Evolutionary conservation across 2,329 filamentous ascomycete genomes (phyloP), one percentile per base, ranked within the genome.

Genomic region (Cylindrodendrum hubeiense): DNA sequence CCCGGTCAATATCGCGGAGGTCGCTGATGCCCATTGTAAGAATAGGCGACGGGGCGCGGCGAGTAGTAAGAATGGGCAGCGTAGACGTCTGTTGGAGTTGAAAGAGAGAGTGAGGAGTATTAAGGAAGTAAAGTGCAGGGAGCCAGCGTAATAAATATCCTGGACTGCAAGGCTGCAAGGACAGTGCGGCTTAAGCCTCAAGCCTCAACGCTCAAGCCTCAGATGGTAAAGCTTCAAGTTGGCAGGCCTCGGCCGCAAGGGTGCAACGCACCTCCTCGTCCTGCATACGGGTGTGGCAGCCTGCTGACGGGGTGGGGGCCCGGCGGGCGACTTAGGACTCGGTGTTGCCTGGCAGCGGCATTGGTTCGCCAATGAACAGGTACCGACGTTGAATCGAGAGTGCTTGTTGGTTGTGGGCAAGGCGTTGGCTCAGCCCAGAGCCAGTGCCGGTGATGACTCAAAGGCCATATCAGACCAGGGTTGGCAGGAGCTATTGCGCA

Each of bases 1-100:
- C 69, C 30, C 71, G 66, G 10, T 63, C 61, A 41, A 66, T 46
- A 13, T 72, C 60, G 22, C 65, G 62, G 13, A 69, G 28, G 13
- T 44, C 53, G 10, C 52, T 19, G 41, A 70, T 21, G 3, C 61
- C 17, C 47, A 74, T 75, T n/a, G n/a, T n/a, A n/a, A n/a, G n/a
- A n/a, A n/a, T n/a, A n/a, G 26, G n/a, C 61, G 59, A 15, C 9
- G 13, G n/a, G 12, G 15, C 7, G 17, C 3, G 15, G 21, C 28
- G 37, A 13, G 9, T n/a, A 24, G 12, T 47, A 47, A 15, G 9
- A 26, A 21, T 24, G 10, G 37, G n/a, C 22, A 28, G 21, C n/a
- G 13, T 10, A 30, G 10, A 24, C n/a, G n/a, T n/a, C n/a, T n/a
- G n/a, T n/a, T n/a, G n/a, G 24, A 10, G 44, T 30, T 47, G n/a